These are phyloP conservation scores for Lizanozyma gosingica DNA, from an alignment of 1,139 yeast species.

Conservation along the genomic window DNA sequence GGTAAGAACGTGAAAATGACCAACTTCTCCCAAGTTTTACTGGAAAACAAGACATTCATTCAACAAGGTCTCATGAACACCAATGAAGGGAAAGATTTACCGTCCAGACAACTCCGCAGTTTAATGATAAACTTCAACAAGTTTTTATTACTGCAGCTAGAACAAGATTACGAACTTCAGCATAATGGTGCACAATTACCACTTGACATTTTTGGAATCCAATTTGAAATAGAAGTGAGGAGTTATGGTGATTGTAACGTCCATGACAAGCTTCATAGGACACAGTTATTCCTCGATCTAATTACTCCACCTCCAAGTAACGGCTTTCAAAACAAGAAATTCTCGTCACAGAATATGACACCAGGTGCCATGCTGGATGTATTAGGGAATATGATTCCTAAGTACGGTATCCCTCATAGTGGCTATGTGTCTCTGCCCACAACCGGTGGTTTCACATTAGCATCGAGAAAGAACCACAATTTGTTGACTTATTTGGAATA, in stretches of 20 bases:
- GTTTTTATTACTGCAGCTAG: conserved; percentile 32
- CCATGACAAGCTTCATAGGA: conserved; percentile 2
- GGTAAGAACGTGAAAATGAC: conserved; percentile 66
- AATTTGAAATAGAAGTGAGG: conserved; percentile 1
- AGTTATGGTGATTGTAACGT: conserved; percentile 3
- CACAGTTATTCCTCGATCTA: conserved; percentile 2
- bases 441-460: background rate
- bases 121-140: conserved; percentile 49
- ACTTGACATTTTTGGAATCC: background rate
- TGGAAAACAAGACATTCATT: conserved; percentile 36
- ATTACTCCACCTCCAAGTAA: conserved; percentile 1
- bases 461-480: conserved; percentile 10
- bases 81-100: conserved; percentile 33
- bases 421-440: background rate
- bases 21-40: conserved; percentile 50
- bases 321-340: background rate
- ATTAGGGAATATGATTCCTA: background rate
- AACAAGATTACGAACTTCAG: conserved; percentile 7
- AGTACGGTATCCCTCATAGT: background rate
- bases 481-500: conserved; percentile 21
- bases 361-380: too few relatives aligned
- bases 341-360: too few relatives aligned
- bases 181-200: conserved; percentile 4
- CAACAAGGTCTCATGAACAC: conserved; percentile 44
- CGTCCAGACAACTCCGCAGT: conserved; percentile 26